A percentile compares a stretch with the other conserved stretches of the same genome.
Evolutionary conservation across 139 green algal genomes (phyloP).

Genomic region (Gonium pectorale): DNA sequence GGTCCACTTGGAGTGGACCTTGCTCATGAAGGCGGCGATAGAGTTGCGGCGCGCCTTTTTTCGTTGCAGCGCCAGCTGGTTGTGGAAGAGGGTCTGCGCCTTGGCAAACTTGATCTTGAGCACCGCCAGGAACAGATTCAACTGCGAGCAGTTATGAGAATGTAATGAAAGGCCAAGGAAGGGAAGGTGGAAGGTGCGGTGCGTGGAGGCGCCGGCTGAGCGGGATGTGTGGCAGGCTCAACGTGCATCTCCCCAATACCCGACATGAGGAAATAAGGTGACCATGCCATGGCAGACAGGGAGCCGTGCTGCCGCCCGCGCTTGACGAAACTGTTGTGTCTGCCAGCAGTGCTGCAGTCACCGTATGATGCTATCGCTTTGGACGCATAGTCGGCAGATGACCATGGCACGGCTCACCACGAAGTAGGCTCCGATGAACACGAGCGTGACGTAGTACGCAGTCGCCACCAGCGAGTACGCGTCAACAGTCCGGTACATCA

Average conservation of each 20-base stretch:
- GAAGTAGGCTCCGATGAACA: conserved; percentile 82
- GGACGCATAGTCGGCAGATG: conserved; percentile 8
- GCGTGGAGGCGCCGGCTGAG: background rate
- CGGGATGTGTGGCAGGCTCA: background rate
- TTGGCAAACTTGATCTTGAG: conserved; percentile 88
- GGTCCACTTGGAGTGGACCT: conserved; percentile 40
- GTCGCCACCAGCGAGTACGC: conserved; percentile 46
- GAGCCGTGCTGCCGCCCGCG: no score
- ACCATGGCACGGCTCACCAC: conserved; percentile 68
- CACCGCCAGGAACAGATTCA: conserved; percentile 89
- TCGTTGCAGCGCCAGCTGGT: conserved; percentile 38
- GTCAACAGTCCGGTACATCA: conserved; percentile 75
- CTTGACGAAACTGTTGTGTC: no score
- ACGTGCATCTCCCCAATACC: no score
- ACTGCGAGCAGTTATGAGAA: no score
- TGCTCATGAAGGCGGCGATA: conserved; percentile 23
- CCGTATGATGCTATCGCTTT: no score
- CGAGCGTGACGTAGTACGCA: conserved; percentile 76
- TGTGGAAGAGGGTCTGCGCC: conserved; percentile 75
- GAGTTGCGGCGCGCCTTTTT: conserved; percentile 32
- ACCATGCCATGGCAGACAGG: no score
- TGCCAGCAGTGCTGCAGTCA: no score
- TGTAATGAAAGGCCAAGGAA: background rate
- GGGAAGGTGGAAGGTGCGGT: background rate
- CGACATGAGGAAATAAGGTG: no score